Evolutionary conservation across 1,284 basidiomycete genomes (phyloP).

Genomic region (Dichomitus squalens): DNA sequence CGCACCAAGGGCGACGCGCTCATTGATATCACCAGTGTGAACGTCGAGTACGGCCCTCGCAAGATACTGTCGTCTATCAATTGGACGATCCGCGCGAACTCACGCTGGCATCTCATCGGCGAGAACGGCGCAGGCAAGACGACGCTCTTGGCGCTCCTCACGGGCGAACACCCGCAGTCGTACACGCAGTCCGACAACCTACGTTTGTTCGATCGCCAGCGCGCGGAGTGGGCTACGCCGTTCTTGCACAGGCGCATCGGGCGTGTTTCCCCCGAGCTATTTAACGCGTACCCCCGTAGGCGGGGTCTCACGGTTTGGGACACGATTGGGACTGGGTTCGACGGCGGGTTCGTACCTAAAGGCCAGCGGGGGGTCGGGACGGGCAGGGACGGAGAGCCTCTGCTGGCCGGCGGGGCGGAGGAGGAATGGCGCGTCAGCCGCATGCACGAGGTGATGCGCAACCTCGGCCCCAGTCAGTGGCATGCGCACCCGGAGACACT

Average conservation of each 20-base stretch:
- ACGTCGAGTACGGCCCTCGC: slow-evolving; percentile 13
- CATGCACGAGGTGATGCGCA: slow-evolving; percentile 58
- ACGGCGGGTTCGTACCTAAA: slow-evolving; percentile 71
- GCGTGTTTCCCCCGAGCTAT: slow-evolving; percentile 88
- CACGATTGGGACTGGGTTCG: slow-evolving; percentile 84
- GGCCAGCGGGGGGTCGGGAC: slow-evolving; percentile 50
- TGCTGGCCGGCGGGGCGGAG: slow-evolving; percentile 36
- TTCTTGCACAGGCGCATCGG: slow-evolving; percentile 67
- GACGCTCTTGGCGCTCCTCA: slow-evolving; percentile 88
- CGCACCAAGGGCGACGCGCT: slow-evolving; percentile 19
- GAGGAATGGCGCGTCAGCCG: slow-evolving; percentile 48
- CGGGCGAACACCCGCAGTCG: slow-evolving; percentile 94
- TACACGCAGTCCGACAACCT: slow-evolving; percentile 78
- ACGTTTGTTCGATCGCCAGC: slow-evolving; percentile 71
- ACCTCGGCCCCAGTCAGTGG: slow-evolving; percentile 66
- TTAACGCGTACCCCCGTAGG: slow-evolving; percentile 86
- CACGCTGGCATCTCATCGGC: slow-evolving; percentile 88
- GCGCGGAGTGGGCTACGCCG: slow-evolving; percentile 62
- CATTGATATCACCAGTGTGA: slow-evolving; percentile 22
- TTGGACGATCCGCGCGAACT: slow-evolving; percentile 81
- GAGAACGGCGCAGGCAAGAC: slow-evolving; percentile 95
- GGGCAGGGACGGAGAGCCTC: slow-evolving; percentile 30
- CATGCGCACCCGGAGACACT: slow-evolving; percentile 10
- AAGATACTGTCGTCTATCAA: slow-evolving; percentile 75
- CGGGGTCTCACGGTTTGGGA: slow-evolving; percentile 74